phyloP scores from a whole-genome alignment of 495 filamentous ascomycete genomes.

The Penicillium bovifimosum region DNA sequence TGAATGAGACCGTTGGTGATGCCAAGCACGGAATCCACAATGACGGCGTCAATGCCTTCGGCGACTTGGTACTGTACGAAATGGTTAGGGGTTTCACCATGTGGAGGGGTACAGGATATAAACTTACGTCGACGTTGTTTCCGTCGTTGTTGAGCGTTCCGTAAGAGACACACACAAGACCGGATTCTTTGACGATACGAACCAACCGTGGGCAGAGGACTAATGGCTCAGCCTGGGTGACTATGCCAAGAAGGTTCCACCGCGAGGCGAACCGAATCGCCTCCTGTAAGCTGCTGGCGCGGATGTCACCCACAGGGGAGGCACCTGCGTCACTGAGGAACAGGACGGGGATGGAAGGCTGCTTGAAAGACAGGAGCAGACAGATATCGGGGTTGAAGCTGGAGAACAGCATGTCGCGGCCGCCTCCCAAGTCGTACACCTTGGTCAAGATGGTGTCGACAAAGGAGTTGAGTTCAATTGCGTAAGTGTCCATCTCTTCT shows the following conservation, averaged over 20 bases:
- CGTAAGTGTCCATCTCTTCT: constrained; percentile 96
- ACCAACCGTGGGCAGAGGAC: constrained; percentile 86
- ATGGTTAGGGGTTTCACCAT: background rate
- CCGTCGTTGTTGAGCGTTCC: constrained; percentile 83
- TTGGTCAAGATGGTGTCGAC: constrained; percentile 87
- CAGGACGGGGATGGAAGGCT: constrained; percentile 87
- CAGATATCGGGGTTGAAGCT: constrained; percentile 97
- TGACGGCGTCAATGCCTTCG: constrained; percentile 94
- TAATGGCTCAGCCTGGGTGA: constrained; percentile 75
- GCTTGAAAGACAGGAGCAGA: constrained; percentile 89
- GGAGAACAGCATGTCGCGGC: constrained; percentile 87
- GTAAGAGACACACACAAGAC: constrained; percentile 94
- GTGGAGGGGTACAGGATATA: background rate
- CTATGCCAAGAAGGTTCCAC: constrained; percentile 93
- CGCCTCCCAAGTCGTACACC: constrained; percentile 70
- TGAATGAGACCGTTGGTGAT: constrained; percentile 68
- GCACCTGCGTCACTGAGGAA: constrained; percentile 89
- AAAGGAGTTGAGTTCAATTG: constrained; percentile 94
- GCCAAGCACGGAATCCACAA: constrained; percentile 85
- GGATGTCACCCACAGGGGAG: constrained; percentile 71
- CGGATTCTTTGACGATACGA: constrained; percentile 90
- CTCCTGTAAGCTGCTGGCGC: constrained; percentile 91
- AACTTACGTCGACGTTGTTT: constrained; percentile 71
- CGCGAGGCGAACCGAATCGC: constrained; percentile 87
- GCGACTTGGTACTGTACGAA: constrained; percentile 70